Evolutionary conservation across 352 stramenopile genomes (phyloP).

Genomic region (Globisporangium perplexum): DNA sequence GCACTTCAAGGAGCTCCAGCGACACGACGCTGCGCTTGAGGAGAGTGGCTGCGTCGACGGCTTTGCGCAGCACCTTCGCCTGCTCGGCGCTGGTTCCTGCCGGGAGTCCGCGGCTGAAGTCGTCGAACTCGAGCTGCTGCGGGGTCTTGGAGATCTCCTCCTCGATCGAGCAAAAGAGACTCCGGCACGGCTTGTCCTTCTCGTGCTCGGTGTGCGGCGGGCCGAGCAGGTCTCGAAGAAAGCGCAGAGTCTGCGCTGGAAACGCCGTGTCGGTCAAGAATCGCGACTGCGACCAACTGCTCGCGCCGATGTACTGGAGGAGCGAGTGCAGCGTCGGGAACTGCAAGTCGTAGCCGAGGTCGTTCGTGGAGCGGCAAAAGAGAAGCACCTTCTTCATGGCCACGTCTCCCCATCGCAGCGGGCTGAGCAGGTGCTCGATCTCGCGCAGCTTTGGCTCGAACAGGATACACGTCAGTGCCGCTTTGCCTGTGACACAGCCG

Average conservation of each 20-base stretch:
- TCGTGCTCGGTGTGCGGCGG: slow-evolving; percentile 33
- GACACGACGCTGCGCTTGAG: slow-evolving; percentile 24
- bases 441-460: slow-evolving; percentile 20
- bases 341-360: slow-evolving; percentile 34
- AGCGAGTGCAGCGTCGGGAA: slow-evolving; percentile 20
- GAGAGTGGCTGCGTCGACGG: slow-evolving; percentile 16
- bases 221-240: slow-evolving; percentile 23
- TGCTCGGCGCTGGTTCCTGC: slow-evolving; percentile 29
- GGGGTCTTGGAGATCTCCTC: slow-evolving; percentile 41
- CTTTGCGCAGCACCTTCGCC: slow-evolving; percentile 17
- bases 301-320: slow-evolving; percentile 6
- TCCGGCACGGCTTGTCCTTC: slow-evolving; percentile 37
- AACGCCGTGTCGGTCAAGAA: slow-evolving; percentile 21
- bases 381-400: slow-evolving; percentile 30
- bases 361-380: slow-evolving; percentile 24
- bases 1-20: slow-evolving; percentile 39
- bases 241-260: slow-evolving; percentile 23
- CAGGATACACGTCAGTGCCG: slow-evolving; percentile 21
- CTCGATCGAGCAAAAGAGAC: slow-evolving; percentile 54
- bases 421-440: slow-evolving; percentile 21
- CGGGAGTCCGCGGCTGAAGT: slow-evolving; percentile 35
- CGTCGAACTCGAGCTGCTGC: slow-evolving; percentile 52
- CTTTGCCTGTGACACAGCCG: slow-evolving; percentile 23
- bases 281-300: not conserved
- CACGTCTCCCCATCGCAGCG: slow-evolving; percentile 28